Conservation (phyloP, 352 stramenopile genomes). For the Thraustochytrium sp. region DNA sequence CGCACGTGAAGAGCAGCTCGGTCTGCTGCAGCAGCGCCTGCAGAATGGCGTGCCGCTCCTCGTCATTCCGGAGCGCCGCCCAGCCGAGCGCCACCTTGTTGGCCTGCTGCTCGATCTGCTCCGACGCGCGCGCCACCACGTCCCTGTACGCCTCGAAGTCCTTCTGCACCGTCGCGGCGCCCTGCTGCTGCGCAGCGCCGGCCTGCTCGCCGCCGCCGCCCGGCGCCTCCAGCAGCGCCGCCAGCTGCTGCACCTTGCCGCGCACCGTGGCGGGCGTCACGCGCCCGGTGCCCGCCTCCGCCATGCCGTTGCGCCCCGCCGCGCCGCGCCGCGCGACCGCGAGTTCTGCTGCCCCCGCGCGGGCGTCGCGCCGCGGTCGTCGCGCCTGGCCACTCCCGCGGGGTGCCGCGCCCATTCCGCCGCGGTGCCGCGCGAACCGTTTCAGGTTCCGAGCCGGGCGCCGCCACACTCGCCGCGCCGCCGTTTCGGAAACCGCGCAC, state of each 20-base stretch:
- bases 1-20: conserved; percentile 6
- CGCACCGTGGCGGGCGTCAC: neutral
- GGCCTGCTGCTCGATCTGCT: conserved; percentile 8
- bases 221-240: neutral
- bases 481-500: too few relatives aligned
- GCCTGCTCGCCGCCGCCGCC: neutral
- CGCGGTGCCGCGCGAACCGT: too few relatives aligned
- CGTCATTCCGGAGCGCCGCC: neutral
- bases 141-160: neutral
- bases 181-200: neutral
- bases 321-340: too few relatives aligned
- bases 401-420: too few relatives aligned
- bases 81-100: conserved; percentile 27
- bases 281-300: too few relatives aligned
- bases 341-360: too few relatives aligned
- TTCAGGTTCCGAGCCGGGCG: too few relatives aligned
- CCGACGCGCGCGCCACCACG: neutral
- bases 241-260: neutral
- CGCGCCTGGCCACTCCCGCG: too few relatives aligned
- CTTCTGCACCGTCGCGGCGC: neutral
- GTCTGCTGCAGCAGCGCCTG: neutral
- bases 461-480: too few relatives aligned
- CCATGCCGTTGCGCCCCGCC: too few relatives aligned
- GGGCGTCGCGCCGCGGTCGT: too few relatives aligned
- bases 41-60: neutral